Evolutionary conservation across 228 moss, liverwort and hornwort species (phyloP).

Genomic region (Sphagnum fallax): DNA sequence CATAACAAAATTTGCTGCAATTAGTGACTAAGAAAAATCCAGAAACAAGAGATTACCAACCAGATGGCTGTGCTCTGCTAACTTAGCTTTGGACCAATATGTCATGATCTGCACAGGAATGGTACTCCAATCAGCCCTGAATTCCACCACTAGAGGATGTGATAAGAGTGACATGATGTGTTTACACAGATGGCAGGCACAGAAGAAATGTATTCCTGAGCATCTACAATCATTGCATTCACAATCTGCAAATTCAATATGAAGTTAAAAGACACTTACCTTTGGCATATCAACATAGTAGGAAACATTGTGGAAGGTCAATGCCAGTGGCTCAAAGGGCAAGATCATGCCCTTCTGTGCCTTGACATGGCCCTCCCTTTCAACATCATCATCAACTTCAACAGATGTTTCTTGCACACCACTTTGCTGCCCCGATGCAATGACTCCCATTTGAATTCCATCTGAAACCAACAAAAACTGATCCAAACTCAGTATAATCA

Average conservation of each 20-base stretch:
- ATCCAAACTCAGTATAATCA: background rate
- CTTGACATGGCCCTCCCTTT: slow-evolving; percentile 11
- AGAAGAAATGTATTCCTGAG: too few relatives aligned
- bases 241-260: too few relatives aligned
- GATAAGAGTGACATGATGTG: too few relatives aligned
- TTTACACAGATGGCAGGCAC: too few relatives aligned
- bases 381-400: slow-evolving; percentile 20
- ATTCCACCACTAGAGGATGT: too few relatives aligned
- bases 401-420: slow-evolving; percentile 1
- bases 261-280: slow-evolving; percentile 25
- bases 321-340: slow-evolving; percentile 75
- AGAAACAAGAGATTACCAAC: background rate
- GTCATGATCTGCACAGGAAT: background rate
- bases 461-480: background rate
- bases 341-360: slow-evolving; percentile 81
- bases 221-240: too few relatives aligned
- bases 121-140: too few relatives aligned
- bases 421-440: background rate
- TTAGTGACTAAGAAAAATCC: background rate
- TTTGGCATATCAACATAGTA: slow-evolving; percentile 92
- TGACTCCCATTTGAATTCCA: background rate
- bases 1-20: background rate
- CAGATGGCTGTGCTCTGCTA: background rate
- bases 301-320: slow-evolving; percentile 72
- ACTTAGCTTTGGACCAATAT: background rate